Conservation (phyloP, 441 rosid genomes). For the Gossypium trilobum region DNA sequence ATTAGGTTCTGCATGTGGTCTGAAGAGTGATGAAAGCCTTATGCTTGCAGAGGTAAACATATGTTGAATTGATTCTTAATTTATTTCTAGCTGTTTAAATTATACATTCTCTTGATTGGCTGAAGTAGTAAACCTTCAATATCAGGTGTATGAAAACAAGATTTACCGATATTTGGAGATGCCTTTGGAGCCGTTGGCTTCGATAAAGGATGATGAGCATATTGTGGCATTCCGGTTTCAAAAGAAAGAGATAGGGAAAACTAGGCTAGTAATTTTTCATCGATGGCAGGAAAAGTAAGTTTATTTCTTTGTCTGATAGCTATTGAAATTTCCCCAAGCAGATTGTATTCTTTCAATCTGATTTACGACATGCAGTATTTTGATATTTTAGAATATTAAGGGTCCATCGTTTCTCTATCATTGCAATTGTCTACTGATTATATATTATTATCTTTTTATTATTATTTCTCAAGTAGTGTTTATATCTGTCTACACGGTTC, state of each 20-base stretch:
- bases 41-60: slow-evolving; percentile 48
- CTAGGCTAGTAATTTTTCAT: slow-evolving; percentile 56
- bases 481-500: not conserved
- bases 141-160: slow-evolving; percentile 39
- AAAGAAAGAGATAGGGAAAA: slow-evolving; percentile 46
- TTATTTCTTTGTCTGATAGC: not conserved
- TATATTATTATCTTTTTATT: not conserved
- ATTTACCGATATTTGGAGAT: slow-evolving; percentile 38
- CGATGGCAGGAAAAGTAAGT: slow-evolving; percentile 52
- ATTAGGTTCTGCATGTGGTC: slow-evolving; percentile 47
- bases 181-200: slow-evolving; percentile 30
- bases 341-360: not conserved
- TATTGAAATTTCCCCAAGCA: not conserved
- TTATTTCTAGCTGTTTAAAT: not conserved
- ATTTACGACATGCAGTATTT: not conserved
- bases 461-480: not conserved
- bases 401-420: not conserved
- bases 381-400: not conserved
- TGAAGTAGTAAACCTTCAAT: slow-evolving; percentile 17
- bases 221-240: slow-evolving; percentile 55
- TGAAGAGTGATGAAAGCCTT: slow-evolving; percentile 47
- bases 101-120: slow-evolving; percentile 8
- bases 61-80: slow-evolving; percentile 2
- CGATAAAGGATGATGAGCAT: slow-evolving; percentile 46
- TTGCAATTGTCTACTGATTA: not conserved